These are phyloP conservation scores for Usnea hakonensis DNA, from an alignment of 495 filamentous ascomycete species.

Conservation along the genomic window DNA sequence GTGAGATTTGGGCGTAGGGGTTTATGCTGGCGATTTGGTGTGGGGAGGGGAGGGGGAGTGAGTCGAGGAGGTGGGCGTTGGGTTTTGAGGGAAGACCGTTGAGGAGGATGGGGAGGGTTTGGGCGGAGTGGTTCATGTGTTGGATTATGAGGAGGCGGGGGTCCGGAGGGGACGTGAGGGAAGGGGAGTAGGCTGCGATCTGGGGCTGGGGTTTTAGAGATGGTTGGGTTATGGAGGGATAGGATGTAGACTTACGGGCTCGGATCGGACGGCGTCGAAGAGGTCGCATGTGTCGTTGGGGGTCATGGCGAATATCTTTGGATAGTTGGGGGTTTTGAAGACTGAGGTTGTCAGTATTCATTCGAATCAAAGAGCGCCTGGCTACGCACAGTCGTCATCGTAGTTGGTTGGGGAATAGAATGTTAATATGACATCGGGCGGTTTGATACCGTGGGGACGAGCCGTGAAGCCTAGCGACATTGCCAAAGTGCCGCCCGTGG, in stretches of 20 bases:
- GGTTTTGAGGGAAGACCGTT: conserved; percentile 24
- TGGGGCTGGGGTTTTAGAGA: conserved; percentile 18
- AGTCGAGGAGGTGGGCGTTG: neutral
- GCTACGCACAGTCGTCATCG: conserved; percentile 41
- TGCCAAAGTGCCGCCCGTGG: conserved; percentile 46
- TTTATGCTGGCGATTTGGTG: conserved; percentile 27
- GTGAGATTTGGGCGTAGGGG: conserved; percentile 33
- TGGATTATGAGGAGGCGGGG: conserved; percentile 33
- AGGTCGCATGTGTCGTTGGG: too few species aligned
- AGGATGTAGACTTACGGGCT: too few species aligned
- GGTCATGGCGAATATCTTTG: too few species aligned
- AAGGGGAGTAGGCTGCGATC: conserved; percentile 21
- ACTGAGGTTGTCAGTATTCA: too few species aligned
- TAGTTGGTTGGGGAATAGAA: conserved; percentile 54
- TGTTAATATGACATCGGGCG: conserved; percentile 43
- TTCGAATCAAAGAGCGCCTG: conserved; percentile 18
- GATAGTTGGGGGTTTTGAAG: too few species aligned
- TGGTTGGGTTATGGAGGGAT: neutral
- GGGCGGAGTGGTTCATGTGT: conserved; percentile 42
- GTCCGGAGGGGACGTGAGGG: conserved; percentile 25
- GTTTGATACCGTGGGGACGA: conserved; percentile 15
- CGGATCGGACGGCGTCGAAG: too few species aligned
- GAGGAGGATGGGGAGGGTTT: conserved; percentile 35
- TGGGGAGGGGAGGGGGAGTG: conserved; percentile 18
- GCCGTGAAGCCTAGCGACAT: conserved; percentile 42